Evolutionary conservation across 306 rosid genomes (phyloP).

Genomic region (Sphenostylis stenocarpa): DNA sequence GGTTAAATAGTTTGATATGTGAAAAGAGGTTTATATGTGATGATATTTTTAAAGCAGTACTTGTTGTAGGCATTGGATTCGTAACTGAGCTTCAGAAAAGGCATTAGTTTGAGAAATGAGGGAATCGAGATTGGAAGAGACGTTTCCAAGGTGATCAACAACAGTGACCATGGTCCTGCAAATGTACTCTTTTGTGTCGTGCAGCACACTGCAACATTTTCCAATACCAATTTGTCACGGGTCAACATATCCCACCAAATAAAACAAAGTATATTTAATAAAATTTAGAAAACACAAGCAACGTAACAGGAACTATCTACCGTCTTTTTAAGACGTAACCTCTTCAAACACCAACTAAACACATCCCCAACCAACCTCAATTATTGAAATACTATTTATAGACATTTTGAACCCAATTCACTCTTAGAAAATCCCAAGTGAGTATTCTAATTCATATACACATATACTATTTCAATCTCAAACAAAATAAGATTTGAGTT

Average conservation of each 20-base stretch:
- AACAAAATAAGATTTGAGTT: too few relatives aligned
- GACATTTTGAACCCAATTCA: too few relatives aligned
- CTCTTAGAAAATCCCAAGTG: too few relatives aligned
- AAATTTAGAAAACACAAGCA: background rate
- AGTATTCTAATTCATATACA: too few relatives aligned
- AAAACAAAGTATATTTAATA: background rate
- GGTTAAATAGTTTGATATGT: background rate
- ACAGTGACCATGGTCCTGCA: conserved; percentile 64
- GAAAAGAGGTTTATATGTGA: background rate
- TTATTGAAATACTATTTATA: background rate
- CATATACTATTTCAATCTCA: too few relatives aligned
- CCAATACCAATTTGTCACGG: background rate
- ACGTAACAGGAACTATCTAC: background rate
- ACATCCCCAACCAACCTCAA: background rate
- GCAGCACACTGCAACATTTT: conserved; percentile 52
- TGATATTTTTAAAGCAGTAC: conserved; percentile 30
- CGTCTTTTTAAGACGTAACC: background rate
- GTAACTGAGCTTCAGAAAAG: conserved; percentile 58
- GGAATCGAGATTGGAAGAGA: conserved; percentile 55
- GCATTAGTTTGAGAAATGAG: conserved; percentile 53
- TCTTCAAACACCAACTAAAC: conserved; percentile 7
- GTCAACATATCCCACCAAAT: conserved; percentile 20
- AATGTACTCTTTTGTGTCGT: conserved; percentile 70
- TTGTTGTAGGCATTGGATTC: conserved; percentile 66
- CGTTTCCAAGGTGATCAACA: conserved; percentile 79